phyloP scores from a whole-genome alignment of 345 rosid genomes.

The Capsella bursapastoris region DNA sequence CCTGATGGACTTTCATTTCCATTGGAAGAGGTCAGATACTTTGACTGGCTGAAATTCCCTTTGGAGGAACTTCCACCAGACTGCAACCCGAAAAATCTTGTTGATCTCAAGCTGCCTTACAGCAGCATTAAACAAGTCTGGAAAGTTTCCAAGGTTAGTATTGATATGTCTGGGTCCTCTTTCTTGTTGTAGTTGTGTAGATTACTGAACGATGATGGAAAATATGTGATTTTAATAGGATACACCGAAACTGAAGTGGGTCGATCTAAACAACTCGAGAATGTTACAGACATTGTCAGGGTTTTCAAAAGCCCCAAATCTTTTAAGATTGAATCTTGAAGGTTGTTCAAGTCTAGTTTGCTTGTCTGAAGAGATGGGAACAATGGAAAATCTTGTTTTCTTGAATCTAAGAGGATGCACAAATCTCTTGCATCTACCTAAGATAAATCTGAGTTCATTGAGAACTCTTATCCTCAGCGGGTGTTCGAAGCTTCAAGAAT shows the following conservation, averaged over 20 bases:
- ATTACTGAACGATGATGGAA: background rate
- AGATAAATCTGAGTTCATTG: background rate
- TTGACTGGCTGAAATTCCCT: conserved; percentile 37
- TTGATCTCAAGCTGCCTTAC: conserved; percentile 21
- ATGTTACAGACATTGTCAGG: conserved; percentile 34
- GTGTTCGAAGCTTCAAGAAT: conserved; percentile 24
- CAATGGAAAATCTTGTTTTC: conserved; percentile 18
- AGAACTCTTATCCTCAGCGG: conserved; percentile 27
- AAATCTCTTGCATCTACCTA: background rate
- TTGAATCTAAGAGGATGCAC: conserved; percentile 37
- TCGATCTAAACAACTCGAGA: conserved; percentile 30
- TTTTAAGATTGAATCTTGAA: conserved; percentile 33
- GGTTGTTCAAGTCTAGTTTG: conserved; percentile 29
- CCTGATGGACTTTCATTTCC: conserved; percentile 20
- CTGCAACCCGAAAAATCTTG: background rate
- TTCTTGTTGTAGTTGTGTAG: background rate
- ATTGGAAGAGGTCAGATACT: conserved; percentile 19
- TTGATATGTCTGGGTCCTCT: background rate
- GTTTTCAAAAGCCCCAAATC: conserved; percentile 31
- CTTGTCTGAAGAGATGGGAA: background rate
- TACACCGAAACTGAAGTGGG: conserved; percentile 33
- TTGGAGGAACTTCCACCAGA: conserved; percentile 29
- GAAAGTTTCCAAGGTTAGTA: conserved; percentile 27
- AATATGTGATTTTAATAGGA: conserved; percentile 27
- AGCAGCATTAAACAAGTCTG: conserved; percentile 40